Percentiles rank a stretch among this genome's conserved stretches.
Evolutionary conservation across 106 monocot species (phyloP).

Genomic region (Allium sativum): DNA sequence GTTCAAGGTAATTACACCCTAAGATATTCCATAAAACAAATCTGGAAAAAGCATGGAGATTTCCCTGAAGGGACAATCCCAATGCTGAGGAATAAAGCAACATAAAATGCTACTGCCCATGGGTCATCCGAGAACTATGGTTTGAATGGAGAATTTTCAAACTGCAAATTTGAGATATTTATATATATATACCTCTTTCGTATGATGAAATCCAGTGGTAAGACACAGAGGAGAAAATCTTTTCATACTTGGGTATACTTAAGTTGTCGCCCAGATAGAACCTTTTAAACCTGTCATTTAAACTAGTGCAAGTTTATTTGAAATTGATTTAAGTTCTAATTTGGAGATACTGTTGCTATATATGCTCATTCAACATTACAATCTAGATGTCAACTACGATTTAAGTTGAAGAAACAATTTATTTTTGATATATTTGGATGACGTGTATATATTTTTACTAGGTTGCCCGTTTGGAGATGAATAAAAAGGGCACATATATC

Average conservation of each 20-base stretch:
- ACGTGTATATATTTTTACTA: neutral
- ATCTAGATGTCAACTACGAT: too few species aligned
- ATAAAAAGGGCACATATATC: neutral
- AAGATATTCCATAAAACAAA: neutral
- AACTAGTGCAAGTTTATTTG: too few species aligned
- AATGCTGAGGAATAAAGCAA: neutral
- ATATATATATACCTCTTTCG: too few species aligned
- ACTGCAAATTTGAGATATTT: neutral
- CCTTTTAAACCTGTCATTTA: too few species aligned
- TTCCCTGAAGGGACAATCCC: conserved; percentile 1
- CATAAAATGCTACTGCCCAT: neutral
- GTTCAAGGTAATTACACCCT: neutral
- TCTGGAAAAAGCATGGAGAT: neutral
- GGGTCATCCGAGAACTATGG: neutral
- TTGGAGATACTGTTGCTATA: too few species aligned
- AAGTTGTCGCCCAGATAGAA: too few species aligned
- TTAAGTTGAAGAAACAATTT: neutral
- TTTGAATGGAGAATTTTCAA: neutral
- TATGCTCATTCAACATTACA: too few species aligned
- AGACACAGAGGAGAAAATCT: too few species aligned
- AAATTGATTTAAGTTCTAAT: too few species aligned
- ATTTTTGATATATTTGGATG: neutral
- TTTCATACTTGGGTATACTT: too few species aligned
- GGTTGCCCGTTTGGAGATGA: neutral
- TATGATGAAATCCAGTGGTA: too few species aligned